Conservation (phyloP, 805 yeast genomes). For the Cyberlindnera petersonii region DNA sequence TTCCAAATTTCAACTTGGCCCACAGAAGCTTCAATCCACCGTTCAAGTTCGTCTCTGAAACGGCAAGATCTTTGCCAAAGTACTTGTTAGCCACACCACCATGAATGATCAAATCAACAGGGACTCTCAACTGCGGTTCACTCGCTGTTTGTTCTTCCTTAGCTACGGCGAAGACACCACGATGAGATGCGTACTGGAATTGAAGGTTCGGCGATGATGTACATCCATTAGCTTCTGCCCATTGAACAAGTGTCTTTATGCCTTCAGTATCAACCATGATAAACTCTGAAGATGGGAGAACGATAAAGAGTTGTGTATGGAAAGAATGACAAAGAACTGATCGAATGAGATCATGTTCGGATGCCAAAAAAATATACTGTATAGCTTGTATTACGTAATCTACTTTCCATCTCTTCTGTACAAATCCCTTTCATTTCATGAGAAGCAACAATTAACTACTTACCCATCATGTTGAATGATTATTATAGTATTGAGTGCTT, state of each 20-base stretch:
- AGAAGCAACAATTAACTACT: too few species aligned
- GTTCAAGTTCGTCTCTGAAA: constrained; percentile 27
- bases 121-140: constrained; percentile 29
- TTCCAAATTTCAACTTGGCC: constrained; percentile 39
- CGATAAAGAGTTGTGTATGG: too few species aligned
- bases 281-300: too few species aligned
- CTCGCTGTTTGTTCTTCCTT: constrained; percentile 16
- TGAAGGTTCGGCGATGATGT: constrained; percentile 29
- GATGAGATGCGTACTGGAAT: constrained; percentile 31
- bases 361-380: too few species aligned
- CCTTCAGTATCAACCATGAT: constrained; percentile 1
- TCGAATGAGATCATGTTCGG: too few species aligned
- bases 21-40: constrained; percentile 36
- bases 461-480: too few species aligned
- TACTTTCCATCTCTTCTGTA: too few species aligned
- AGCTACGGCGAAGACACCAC: constrained; percentile 36
- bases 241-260: constrained; percentile 12
- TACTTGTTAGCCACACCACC: constrained; percentile 22
- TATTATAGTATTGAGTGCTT: too few species aligned
- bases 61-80: constrained; percentile 20
- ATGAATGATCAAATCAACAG: constrained; percentile 29
- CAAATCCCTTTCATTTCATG: too few species aligned
- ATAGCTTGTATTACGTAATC: too few species aligned
- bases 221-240: constrained; percentile 41
- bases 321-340: too few species aligned